Base-by-base conservation (phyloP, 1,284 basidiomycete genomes). In the Dichomitus squalens region DNA sequence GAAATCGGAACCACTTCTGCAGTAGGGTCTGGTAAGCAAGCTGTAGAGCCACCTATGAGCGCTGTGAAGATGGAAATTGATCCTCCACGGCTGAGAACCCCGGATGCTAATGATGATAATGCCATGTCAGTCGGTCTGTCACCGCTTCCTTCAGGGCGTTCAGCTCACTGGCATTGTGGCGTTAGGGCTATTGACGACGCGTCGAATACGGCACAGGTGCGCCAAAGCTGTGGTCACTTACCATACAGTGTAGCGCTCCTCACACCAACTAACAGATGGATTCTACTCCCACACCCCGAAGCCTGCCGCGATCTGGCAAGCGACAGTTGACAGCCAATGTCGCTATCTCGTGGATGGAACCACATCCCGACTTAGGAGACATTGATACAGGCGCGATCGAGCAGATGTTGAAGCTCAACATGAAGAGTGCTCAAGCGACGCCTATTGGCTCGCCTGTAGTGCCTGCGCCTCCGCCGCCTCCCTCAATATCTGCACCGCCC, bases 51-150 rank as follows among this genome's bases (percentile, higher is more conserved):
- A 8, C 31, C 23, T 16, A 2, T 48, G 14, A 23, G 25, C 1
- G 29, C 46, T 4, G 49, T 57, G 21, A 57, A 57, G 55, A 57
- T 57, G 49, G 55, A 57, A 40, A 29, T 52, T 2, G 55, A 52
- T 23, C 49, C 41, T 9, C 29, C 49, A n/a, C 7, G 20, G 16
- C 9, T 33, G 5, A 16, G 8, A 11, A 34, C 2, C 7, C 14
- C 16, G 6, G 33, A 18, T 21, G 8, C 38, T 16, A 11, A 8
- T 12, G 39, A 55, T 39, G 47, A 55, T 8, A 35, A 51, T 33
- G 41, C 41, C 18, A 56, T 56, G 55, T 56, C 29, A 48, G 55
- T 56, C n/a, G n/a, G n/a, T n/a, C n/a, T 8, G 23, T 9, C 1
- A 5, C 16, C 16, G 16, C 25, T 20, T 4, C 4, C 8, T 7